Conservation (phyloP, 257 asterid genomes). For the Plantago major region DNA sequence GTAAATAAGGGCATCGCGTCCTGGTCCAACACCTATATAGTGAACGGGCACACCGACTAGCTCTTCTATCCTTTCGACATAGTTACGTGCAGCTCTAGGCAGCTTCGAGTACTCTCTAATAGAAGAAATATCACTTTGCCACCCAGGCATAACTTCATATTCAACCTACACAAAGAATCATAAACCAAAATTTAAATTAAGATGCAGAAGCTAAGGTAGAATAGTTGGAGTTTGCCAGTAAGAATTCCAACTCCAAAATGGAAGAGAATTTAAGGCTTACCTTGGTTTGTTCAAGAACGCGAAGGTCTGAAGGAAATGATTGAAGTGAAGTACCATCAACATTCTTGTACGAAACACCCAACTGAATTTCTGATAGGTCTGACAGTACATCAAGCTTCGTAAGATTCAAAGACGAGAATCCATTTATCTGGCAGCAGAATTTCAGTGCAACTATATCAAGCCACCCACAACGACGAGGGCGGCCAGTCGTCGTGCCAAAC, state of each 20-base stretch:
- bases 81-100: constrained; percentile 75
- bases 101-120: constrained; percentile 77
- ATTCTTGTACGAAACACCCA: constrained; percentile 72
- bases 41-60: constrained; percentile 79
- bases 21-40: constrained; percentile 94
- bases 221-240: neutral
- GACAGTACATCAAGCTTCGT: constrained; percentile 95
- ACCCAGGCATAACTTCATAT: constrained; percentile 85
- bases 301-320: constrained; percentile 81
- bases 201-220: neutral
- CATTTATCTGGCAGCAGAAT: constrained; percentile 83
- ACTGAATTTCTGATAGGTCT: constrained; percentile 61
- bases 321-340: constrained; percentile 53
- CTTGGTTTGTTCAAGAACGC: constrained; percentile 65
- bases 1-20: constrained; percentile 95
- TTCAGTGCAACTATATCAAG: constrained; percentile 87
- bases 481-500: constrained; percentile 97
- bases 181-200: neutral
- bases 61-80: constrained; percentile 87
- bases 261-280: constrained; percentile 29
- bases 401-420: constrained; percentile 89
- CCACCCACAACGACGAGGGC: constrained; percentile 99
- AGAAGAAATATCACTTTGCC: constrained; percentile 77
- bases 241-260: neutral
- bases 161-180: constrained; percentile 50